phyloP scores from a whole-genome alignment of 2,329 filamentous ascomycete genomes.

The Rhynchosporium graminicola region DNA sequence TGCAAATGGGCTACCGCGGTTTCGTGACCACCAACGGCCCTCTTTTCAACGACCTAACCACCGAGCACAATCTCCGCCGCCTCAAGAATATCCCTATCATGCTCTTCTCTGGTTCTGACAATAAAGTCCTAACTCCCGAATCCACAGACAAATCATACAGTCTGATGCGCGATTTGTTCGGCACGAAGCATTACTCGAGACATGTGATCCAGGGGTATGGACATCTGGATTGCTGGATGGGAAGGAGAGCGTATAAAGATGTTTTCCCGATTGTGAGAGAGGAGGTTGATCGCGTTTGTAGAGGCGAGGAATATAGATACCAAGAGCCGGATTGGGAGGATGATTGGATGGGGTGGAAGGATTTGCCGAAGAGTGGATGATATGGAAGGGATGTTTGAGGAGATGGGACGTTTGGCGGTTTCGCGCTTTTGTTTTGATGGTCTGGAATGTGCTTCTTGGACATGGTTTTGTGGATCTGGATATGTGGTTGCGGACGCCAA shows the following conservation, averaged over 20 bases:
- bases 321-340: constrained; percentile 34
- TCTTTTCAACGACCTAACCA: constrained; percentile 49
- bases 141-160: constrained; percentile 57
- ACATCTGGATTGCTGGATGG: constrained; percentile 65
- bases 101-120: constrained; percentile 57
- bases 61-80: constrained; percentile 50
- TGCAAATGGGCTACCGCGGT: constrained; percentile 55
- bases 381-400: background rate
- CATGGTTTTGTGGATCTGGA: background rate
- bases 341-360: constrained; percentile 24
- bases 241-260: constrained; percentile 58
- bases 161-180: constrained; percentile 54
- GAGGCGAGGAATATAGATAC: constrained; percentile 35
- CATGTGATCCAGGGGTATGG: constrained; percentile 58
- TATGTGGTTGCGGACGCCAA: too few relatives aligned
- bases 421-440: background rate
- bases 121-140: constrained; percentile 55
- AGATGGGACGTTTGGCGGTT: background rate
- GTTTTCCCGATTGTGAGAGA: constrained; percentile 58
- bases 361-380: constrained; percentile 14
- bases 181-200: constrained; percentile 50
- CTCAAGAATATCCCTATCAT: constrained; percentile 57
- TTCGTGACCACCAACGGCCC: constrained; percentile 55
- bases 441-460: background rate
- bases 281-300: constrained; percentile 54